Base-by-base conservation (phyloP, 2,329 filamentous ascomycete species). In the Aspergillus clavatus region DNA sequence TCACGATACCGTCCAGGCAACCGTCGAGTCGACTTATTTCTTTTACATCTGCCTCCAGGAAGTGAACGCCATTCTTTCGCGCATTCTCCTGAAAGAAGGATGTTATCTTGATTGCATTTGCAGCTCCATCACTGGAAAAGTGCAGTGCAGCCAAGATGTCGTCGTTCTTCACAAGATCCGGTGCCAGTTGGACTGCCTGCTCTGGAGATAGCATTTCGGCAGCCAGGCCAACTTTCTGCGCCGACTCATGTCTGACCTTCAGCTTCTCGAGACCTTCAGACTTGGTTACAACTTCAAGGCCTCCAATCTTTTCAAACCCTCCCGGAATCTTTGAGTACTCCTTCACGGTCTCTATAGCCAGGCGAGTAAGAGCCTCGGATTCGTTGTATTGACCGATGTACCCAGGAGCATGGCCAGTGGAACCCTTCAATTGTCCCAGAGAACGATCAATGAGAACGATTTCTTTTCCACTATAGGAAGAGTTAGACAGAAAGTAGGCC, bases 381-480 rank as follows among this genome's bases (percentile, higher is more conserved):
- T 65, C 60, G 31, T 67, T 68, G 42, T 59, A 62, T 43, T 68
- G 62, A 18, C 64, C 65, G 5, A 68, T 54, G 21, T 67, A 65
- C 1, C 63, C 64, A 5, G 65, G 65, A 3, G 65, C 63, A 42
- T 61, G 52, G 12, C 59, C 60, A 0, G 64, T 68, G 7, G 66
- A 68, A 5, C 63, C 63, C 11, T 54, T 45, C 5, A 60, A 41
- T 0, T 48, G 36, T 5, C 50, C 47, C 6, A 63, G 47, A 7
- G 58, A 61, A 45, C 59, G 58, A 23, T 65, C 62, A 27, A 63
- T 46, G 24, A 62, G 42, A 7, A 57, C 36, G 2, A 65, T 45
- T 29, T 45, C 53, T 18, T 58, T 48, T 11, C 28, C 28, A 22
- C 27, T 26, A 4, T 38, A 36, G 5, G 55, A 46, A 14, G 47